Evolutionary conservation across 106 monocot species (phyloP).

Genomic region (Platanthera guangdongensis): DNA sequence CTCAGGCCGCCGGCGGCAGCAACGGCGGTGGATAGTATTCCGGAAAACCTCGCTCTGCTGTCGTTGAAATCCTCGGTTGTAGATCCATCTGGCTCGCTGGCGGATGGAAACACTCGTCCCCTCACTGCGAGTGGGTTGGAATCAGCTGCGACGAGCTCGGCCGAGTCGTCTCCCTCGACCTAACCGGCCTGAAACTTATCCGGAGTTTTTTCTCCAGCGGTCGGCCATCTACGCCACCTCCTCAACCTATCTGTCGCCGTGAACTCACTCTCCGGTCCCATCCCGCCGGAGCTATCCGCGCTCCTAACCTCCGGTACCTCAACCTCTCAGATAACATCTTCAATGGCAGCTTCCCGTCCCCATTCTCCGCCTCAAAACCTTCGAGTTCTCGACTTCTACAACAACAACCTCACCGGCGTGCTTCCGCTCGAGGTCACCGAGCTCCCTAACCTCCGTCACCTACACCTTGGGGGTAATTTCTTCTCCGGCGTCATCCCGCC

Average conservation of each 20-base stretch:
- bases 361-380: slow-evolving; percentile 24
- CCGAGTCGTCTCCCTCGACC: slow-evolving; percentile 28
- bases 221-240: slow-evolving; percentile 24
- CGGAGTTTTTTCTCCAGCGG: slow-evolving; percentile 24
- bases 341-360: slow-evolving; percentile 32
- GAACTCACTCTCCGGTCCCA: slow-evolving; percentile 45
- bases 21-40: not conserved
- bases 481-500: slow-evolving; percentile 23
- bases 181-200: slow-evolving; percentile 30
- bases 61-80: slow-evolving; percentile 9
- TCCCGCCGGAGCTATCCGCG: slow-evolving; percentile 28
- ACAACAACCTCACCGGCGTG: slow-evolving; percentile 56
- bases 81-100: slow-evolving; percentile 16
- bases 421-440: slow-evolving; percentile 31
- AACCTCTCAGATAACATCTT: slow-evolving; percentile 68
- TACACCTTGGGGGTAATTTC: slow-evolving; percentile 47
- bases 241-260: slow-evolving; percentile 29
- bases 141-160: slow-evolving; percentile 21
- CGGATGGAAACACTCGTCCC: slow-evolving; percentile 21
- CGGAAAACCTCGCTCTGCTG: slow-evolving; percentile 18
- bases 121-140: slow-evolving; percentile 33
- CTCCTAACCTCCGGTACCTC: slow-evolving; percentile 36
- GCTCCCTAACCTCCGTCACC: slow-evolving; percentile 49
- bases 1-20: not conserved
- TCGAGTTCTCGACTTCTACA: slow-evolving; percentile 52